Base-by-base conservation (phyloP, 352 stramenopile species). In the Globisporangium lucens region DNA sequence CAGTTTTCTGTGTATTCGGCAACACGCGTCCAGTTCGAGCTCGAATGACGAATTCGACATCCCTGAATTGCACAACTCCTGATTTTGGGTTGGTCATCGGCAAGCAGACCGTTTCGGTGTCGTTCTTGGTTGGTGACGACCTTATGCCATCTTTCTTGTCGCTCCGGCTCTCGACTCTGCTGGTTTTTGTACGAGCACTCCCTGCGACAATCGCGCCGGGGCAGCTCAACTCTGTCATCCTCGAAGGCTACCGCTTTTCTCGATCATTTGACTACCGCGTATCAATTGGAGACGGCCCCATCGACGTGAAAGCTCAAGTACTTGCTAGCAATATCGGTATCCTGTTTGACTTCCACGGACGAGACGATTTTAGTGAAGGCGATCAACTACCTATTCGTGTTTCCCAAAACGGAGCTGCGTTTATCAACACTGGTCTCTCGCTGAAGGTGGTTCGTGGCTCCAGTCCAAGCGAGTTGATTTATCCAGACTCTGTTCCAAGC, bases 1-100 rank as follows among this genome's bases (percentile, higher is more conserved):
- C 56, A 33, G 9, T 68, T 10, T 43, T 56, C 27, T 63, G 63
- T 22, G 53, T 57, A n/a, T 63, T 63, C 29, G 63, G 55, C 12
- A 24, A 49, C 30, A 47, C 30, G 4, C 47, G 41, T 41, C 63
- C 41, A 30, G 55, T 63, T 41, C 63, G 22, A 63, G 53, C 63
- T 29, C 35, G 43, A 13, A 12, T 63, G 35, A 6, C 13, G n/a
- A 30, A 35, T 10, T 46, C 8, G 29, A 65, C 17, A 9, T 57
- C 20, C 24, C 43, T 35, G 60, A 24, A 3, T 38, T 53, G 43
- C 46, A 57, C 24, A 65, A 57, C 46, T n/a, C 52, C 52, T 24
- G 52, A 38, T 20, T 36, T 38, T 17, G 61, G 33, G 3, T 8
- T 20, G n/a, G 35, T 51, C 15, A 6, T 66, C 22, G 49, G 24